Conservation (phyloP, 495 filamentous ascomycete genomes). For the Corynascus novoguineensis region DNA sequence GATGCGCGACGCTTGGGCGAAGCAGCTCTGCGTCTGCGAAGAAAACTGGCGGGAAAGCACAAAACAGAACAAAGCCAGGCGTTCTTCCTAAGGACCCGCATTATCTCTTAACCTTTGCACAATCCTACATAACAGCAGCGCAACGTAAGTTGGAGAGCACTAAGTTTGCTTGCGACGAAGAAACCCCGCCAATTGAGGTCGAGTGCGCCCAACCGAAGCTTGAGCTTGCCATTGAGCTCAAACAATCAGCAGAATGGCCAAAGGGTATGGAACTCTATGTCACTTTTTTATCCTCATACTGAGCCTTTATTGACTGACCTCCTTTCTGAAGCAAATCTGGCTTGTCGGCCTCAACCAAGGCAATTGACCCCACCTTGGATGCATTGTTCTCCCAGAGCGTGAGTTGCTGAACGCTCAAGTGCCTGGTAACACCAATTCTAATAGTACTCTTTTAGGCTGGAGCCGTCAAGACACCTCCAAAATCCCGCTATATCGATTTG, state of each 20-base stretch:
- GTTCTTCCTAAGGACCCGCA: no score
- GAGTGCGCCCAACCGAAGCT: not conserved
- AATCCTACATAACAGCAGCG: no score
- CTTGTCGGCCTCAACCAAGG: conserved; percentile 38
- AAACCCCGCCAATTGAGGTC: not conserved
- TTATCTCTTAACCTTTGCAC: no score
- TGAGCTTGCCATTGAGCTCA: not conserved
- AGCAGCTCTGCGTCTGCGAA: not conserved
- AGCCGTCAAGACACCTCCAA: conserved; percentile 55
- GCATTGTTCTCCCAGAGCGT: conserved; percentile 80
- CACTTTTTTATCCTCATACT: not conserved
- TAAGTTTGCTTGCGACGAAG: no score
- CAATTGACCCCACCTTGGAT: conserved; percentile 69
- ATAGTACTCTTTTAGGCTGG: conserved; percentile 55
- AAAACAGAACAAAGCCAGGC: not conserved
- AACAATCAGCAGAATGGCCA: conserved; percentile 20
- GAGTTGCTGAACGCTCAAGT: conserved; percentile 50
- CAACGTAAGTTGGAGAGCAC: no score
- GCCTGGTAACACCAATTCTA: conserved; percentile 14
- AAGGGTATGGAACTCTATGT: conserved; percentile 18
- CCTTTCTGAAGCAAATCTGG: conserved; percentile 25
- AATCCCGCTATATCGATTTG: conserved; percentile 43
- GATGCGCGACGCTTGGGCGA: not conserved
- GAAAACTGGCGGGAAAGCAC: not conserved
- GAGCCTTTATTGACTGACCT: conserved; percentile 1